These are phyloP conservation scores for Fusarium metavorans DNA, from an alignment of 2,329 filamentous ascomycete genomes.

Conservation along the genomic window DNA sequence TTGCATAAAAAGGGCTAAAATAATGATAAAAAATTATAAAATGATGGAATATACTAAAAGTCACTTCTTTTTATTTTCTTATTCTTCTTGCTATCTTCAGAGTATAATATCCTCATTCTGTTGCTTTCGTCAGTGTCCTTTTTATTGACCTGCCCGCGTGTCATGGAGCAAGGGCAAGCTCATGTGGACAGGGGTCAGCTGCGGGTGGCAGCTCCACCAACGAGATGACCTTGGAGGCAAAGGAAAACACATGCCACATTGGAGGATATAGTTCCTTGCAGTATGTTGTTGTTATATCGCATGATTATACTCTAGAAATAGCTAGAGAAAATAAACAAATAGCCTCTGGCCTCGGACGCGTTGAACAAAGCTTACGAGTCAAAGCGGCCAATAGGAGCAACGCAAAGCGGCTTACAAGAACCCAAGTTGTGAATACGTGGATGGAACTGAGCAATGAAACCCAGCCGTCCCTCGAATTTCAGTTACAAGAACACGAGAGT, in stretches of 20 bases:
- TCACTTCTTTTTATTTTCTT: neutral
- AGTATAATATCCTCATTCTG: neutral
- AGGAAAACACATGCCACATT: neutral
- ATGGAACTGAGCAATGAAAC: neutral
- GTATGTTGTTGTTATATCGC: neutral
- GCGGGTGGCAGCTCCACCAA: neutral
- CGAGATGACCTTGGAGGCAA: neutral
- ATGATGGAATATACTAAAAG: neutral
- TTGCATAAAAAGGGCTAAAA: neutral
- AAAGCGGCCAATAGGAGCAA: neutral
- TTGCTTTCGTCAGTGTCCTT: neutral
- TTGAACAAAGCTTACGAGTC: neutral
- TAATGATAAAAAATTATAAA: neutral
- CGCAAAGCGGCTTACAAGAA: neutral
- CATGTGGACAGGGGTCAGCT: constrained; percentile 10
- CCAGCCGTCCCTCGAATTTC: neutral
- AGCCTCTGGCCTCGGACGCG: neutral
- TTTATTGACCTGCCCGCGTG: neutral
- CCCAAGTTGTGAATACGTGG: neutral
- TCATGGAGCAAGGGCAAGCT: neutral
- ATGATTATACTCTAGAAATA: neutral
- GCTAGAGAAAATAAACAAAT: neutral
- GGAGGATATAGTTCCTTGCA: neutral
- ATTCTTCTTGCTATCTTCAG: neutral
- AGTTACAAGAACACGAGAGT: neutral